Evolutionary conservation across 495 filamentous ascomycete species (phyloP), one percentile per base, ranked within the genome.

Genomic region (Aspergillus bertholletiae): DNA sequence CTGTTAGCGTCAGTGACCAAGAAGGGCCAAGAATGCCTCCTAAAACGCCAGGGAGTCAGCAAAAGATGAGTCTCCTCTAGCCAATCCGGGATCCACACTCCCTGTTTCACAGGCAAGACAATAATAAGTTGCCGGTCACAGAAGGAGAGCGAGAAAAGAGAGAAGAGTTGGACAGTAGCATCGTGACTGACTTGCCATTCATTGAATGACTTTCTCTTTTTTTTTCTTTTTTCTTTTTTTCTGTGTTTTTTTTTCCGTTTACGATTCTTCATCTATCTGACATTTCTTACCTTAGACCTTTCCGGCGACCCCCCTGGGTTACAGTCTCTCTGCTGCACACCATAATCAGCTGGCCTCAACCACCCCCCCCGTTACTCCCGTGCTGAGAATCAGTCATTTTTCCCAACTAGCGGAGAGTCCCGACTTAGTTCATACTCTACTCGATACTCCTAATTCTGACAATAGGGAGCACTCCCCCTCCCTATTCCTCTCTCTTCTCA

Each of bases 31-130:
- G 55, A 58, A 58, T 58, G 43, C 46, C 50, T 46, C 22, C 23
- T n/a, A 48, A 49, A 45, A 35, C 45, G 43, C 49, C 49, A 57
- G 55, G 49, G 26, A 52, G 49, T 43, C 28, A 52, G 43, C 49
- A 26, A 57, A 46, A 43, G 49, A 51, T 44, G 23, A 22, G 39
- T 43, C 40, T 30, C 40, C 48, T 56, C 22, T 28, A 32, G 40
- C 43, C 24, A 48, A 41, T 48, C 34, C 52, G 17, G 50, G 50
- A 26, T 45, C 50, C 51, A 46, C 37, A 52, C 46, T 49, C 28
- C 53, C 45, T 57, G 54, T 56, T 54, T 57, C 54, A 56, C 53
- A 45, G 53, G 34, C 53, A 55, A 49, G 37, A 55, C 46, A 55
- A 43, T 43, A 43, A 43, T 43, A 43, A 43, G 39, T 43, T 43